Evolutionary conservation across 768 basidiomycete genomes (phyloP), one percentile per base, ranked within the genome.

Genomic region (Boletus eberwhitei): DNA sequence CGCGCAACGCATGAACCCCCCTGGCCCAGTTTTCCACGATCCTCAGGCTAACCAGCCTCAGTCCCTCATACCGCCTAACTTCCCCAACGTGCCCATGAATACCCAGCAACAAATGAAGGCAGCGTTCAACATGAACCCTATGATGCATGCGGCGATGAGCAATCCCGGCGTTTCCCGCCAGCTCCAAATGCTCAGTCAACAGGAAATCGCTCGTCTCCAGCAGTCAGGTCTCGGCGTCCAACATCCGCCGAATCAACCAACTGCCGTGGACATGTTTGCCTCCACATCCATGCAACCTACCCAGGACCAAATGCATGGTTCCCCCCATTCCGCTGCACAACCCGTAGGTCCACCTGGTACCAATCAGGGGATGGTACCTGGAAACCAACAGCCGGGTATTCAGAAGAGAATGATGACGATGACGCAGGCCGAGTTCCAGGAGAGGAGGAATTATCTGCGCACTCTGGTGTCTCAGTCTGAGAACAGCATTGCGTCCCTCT

Each of bases 181-280:
- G 64, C 67, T 83, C 24, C 80, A 79, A 44, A 72, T 80, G 66
- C 74, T 76, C 56, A 70, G 65, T 12, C 80, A 77, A 64, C 71
- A 69, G 38, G 73, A 74, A 49, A 67, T 79, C 13, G 64, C 61
- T 57, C 75, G 71, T 32, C 59, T 71, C 14, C 74, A 67, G 53
- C 74, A 71, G 44, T 55, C 62, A 13, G 52, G 57, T 11, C 58
- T 73, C 21, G 63, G 65, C 48, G 62, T 58, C 54, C 76, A 75
- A 36, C 65, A 69, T 35, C 65, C 68, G 34, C 67, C 76, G 57
- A 76, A 72, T 53, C 79, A 76, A 55, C 48, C 70, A 0, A 59
- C 73, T 21, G 61, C 73, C 9, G 58, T 69, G 21, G 82, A 83
- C 52, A 75, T 80, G 60, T 83, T 84, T 64, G 61, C 76, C 21